These are phyloP conservation scores for Straminergon stramineum DNA, from an alignment of 225 moss, liverwort and hornwort genomes.

Conservation along the genomic window DNA sequence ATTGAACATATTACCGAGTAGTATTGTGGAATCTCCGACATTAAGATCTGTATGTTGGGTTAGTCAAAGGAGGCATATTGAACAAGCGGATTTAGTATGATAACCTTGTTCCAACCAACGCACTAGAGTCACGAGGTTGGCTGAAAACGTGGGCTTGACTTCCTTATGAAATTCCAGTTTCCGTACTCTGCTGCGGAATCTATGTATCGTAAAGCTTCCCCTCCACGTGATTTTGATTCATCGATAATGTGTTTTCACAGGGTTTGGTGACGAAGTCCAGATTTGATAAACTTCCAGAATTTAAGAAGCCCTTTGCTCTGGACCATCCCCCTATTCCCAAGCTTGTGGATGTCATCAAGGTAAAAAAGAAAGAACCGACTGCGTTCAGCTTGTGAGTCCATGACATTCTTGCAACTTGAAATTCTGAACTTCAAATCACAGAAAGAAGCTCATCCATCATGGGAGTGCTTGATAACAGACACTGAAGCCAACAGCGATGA, in stretches of 20 bases:
- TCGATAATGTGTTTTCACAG: constrained; percentile 9
- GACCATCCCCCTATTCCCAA: constrained; percentile 25
- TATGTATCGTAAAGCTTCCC: not conserved
- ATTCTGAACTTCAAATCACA: not conserved
- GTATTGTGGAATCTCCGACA: not conserved
- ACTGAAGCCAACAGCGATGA: constrained; percentile 51
- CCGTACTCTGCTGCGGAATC: too few relatives aligned
- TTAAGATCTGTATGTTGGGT: not conserved
- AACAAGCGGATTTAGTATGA: not conserved
- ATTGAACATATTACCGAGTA: not conserved
- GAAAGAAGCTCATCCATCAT: not conserved
- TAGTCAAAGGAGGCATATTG: not conserved
- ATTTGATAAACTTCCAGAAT: constrained; percentile 29
- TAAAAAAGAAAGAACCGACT: not conserved
- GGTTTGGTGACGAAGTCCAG: constrained; percentile 70
- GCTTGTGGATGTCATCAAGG: constrained; percentile 52
- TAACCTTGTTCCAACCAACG: not conserved
- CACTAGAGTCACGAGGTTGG: not conserved
- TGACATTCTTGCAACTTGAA: not conserved
- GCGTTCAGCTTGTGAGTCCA: not conserved
- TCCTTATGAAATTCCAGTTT: not conserved
- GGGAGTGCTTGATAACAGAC: not conserved
- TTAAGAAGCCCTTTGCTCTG: constrained; percentile 56
- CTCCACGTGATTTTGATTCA: not conserved
- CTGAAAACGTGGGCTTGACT: not conserved